Evolutionary conservation across 2,329 filamentous ascomycete species (phyloP).

Genomic region (Paracorniculantispora psalliotae): DNA sequence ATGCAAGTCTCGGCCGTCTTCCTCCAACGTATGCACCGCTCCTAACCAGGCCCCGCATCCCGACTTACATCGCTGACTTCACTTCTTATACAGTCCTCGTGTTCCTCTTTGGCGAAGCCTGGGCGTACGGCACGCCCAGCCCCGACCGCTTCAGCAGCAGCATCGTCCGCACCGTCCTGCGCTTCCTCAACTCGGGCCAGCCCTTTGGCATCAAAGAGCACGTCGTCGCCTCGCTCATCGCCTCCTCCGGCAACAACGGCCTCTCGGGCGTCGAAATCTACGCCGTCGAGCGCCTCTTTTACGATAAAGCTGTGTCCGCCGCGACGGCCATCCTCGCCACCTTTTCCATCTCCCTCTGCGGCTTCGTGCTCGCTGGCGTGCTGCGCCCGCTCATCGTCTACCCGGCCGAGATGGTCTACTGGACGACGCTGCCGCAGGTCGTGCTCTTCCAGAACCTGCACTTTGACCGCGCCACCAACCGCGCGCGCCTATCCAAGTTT

Average conservation of each 20-base stretch:
- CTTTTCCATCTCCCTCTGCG: slow-evolving; percentile 26
- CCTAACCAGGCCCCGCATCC: too few relatives aligned
- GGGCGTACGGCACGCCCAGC: slow-evolving; percentile 13
- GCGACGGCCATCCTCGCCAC: slow-evolving; percentile 23
- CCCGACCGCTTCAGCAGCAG: slow-evolving; percentile 11
- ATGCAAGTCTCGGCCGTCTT: slow-evolving; percentile 18
- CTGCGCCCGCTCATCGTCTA: slow-evolving; percentile 28
- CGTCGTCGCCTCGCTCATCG: slow-evolving; percentile 19
- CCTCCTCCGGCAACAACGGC: slow-evolving; percentile 19
- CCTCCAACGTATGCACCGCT: slow-evolving; percentile 13
- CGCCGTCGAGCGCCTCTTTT: slow-evolving; percentile 20
- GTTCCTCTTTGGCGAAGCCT: slow-evolving; percentile 16
- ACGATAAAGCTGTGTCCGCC: slow-evolving; percentile 18
- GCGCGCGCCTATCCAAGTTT: slow-evolving; percentile 25
- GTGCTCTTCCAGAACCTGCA: slow-evolving; percentile 31
- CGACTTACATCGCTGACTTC: neutral
- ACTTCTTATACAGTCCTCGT: slow-evolving; percentile 5
- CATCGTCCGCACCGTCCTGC: slow-evolving; percentile 7
- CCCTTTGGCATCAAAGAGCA: slow-evolving; percentile 19
- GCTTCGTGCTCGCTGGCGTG: slow-evolving; percentile 25
- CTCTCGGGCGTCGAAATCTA: slow-evolving; percentile 20
- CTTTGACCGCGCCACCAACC: slow-evolving; percentile 24
- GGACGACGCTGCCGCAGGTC: slow-evolving; percentile 27
- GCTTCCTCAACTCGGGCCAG: slow-evolving; percentile 18
- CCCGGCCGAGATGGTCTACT: slow-evolving; percentile 30